phyloP scores from a whole-genome alignment of 2,329 filamentous ascomycete species.

The Pseudocercospora pini-densiflorae region DNA sequence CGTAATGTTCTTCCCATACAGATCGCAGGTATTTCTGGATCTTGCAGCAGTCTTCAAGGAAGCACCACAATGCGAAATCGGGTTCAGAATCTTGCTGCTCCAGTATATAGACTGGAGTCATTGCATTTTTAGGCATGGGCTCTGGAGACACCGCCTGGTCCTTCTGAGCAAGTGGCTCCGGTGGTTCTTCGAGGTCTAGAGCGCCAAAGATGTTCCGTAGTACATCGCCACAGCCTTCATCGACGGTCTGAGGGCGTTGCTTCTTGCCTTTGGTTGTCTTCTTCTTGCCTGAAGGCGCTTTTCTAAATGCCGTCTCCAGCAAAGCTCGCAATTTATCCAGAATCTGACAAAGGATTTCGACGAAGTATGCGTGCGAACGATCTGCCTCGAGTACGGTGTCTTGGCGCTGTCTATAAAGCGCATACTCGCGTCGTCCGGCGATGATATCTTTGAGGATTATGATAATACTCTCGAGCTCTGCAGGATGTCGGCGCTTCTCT shows the following conservation, averaged over 20 bases:
- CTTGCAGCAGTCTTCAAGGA: conserved; percentile 9
- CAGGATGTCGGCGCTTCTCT: too few relatives aligned
- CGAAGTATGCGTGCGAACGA: conserved; percentile 4
- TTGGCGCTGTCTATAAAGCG: too few relatives aligned
- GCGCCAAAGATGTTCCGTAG: conserved; percentile 8
- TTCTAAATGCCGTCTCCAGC: background rate
- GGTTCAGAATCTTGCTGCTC: background rate
- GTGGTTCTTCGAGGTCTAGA: conserved; percentile 12
- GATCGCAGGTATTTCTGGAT: background rate
- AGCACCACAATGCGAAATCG: conserved; percentile 13
- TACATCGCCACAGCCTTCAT: background rate
- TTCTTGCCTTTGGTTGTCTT: background rate
- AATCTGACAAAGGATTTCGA: background rate
- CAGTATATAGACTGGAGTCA: too few relatives aligned
- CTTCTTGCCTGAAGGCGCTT: background rate
- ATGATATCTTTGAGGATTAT: too few relatives aligned
- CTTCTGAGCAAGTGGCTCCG: background rate
- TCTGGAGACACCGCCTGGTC: too few relatives aligned
- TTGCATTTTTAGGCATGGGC: background rate
- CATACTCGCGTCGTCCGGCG: too few relatives aligned
- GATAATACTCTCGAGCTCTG: too few relatives aligned
- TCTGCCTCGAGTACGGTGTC: too few relatives aligned
- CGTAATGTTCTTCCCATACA: conserved; percentile 1
- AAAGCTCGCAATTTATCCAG: conserved; percentile 1
- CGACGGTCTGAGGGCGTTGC: background rate